A percentile compares a stretch with the other conserved stretches of the same genome.
Conservation (phyloP, 768 basidiomycete species). For the Mycena haematopus region DNA sequence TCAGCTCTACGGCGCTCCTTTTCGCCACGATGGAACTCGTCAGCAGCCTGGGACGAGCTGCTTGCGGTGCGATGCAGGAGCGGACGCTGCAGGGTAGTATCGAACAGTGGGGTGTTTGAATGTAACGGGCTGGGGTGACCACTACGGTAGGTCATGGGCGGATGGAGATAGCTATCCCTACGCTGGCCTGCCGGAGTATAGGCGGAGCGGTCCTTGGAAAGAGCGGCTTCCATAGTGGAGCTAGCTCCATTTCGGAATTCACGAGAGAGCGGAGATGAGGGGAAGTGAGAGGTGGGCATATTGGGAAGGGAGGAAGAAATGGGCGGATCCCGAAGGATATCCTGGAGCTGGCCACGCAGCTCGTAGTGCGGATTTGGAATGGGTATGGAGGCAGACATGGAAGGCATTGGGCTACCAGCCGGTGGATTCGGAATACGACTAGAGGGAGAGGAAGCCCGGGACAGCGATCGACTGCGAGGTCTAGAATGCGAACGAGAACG, state of each 20-base stretch:
- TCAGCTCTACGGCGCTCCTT: conserved; percentile 42
- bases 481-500: conserved; percentile 32
- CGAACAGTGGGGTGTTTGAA: conserved; percentile 8
- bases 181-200: not conserved
- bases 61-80: conserved; percentile 6
- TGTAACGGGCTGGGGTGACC: conserved; percentile 18
- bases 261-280: conserved; percentile 27
- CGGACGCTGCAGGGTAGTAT: conserved; percentile 9
- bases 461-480: conserved; percentile 29
- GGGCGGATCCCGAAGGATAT: conserved; percentile 51
- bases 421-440: not conserved
- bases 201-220: conserved; percentile 11
- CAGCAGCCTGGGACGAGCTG: not conserved
- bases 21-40: conserved; percentile 33
- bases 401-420: conserved; percentile 24
- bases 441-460: conserved; percentile 24
- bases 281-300: conserved; percentile 34
- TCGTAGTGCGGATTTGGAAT: conserved; percentile 36
- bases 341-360: conserved; percentile 49
- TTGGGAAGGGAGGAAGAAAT: conserved; percentile 53
- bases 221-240: conserved; percentile 2
- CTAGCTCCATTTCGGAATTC: conserved; percentile 27
- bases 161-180: conserved; percentile 10
- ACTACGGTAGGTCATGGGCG: conserved; percentile 15
- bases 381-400: conserved; percentile 32